Conservation (phyloP, 768 basidiomycete species). For the Clavulina sp. region DNA sequence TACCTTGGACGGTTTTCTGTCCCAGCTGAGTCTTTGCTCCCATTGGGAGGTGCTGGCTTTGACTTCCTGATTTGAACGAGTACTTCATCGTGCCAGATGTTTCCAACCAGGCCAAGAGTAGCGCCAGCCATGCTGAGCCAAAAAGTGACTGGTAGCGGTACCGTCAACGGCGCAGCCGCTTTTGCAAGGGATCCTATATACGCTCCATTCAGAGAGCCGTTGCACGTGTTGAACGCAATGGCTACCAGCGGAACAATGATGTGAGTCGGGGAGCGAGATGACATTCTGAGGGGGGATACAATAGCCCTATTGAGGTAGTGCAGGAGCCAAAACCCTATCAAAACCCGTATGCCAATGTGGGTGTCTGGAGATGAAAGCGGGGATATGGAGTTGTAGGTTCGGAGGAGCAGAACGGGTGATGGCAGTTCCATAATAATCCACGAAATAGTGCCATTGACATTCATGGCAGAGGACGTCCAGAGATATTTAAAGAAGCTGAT, state of each 20-base stretch:
- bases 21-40: conserved; percentile 8
- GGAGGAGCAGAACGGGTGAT: conserved; percentile 38
- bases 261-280: conserved; percentile 61
- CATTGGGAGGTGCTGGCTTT: conserved; percentile 28
- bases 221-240: conserved; percentile 49
- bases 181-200: conserved; percentile 47
- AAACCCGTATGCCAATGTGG: no score
- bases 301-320: conserved; percentile 79
- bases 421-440: conserved; percentile 70
- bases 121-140: conserved; percentile 50
- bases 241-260: conserved; percentile 40
- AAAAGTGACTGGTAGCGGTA: conserved; percentile 23
- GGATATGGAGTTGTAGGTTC: conserved; percentile 21
- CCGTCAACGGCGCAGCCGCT: conserved; percentile 13
- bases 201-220: conserved; percentile 51
- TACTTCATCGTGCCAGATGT: conserved; percentile 81
- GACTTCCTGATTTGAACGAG: conserved; percentile 64
- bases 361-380: conserved; percentile 19
- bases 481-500: not conserved
- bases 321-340: conserved; percentile 26
- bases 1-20: conserved; percentile 31
- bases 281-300: conserved; percentile 62
- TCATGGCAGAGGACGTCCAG: conserved; percentile 4
- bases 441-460: conserved; percentile 15
- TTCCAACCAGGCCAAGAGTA: conserved; percentile 54